Evolutionary conservation across 2,329 filamentous ascomycete species (phyloP).

Genomic region (Fusarium lateritium): DNA sequence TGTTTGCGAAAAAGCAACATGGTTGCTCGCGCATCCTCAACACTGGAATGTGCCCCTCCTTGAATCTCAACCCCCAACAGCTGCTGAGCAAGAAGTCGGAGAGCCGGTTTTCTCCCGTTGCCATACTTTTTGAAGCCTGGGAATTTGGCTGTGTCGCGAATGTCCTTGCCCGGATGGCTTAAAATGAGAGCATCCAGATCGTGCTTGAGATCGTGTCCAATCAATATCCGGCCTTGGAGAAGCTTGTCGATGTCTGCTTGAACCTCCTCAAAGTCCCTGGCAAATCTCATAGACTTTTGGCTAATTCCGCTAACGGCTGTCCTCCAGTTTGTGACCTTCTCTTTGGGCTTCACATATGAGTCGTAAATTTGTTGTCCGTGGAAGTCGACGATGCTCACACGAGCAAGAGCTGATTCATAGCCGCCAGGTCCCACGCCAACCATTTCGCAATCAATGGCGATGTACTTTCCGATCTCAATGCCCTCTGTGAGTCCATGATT

Average conservation of each 20-base stretch:
- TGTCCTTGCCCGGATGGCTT: slow-evolving; percentile 82
- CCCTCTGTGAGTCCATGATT: slow-evolving; percentile 75
- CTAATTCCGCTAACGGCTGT: slow-evolving; percentile 88
- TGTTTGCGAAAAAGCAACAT: slow-evolving; percentile 90
- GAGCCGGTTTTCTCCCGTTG: slow-evolving; percentile 76
- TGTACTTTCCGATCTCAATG: slow-evolving; percentile 86
- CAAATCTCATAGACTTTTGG: slow-evolving; percentile 78
- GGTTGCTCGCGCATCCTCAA: slow-evolving; percentile 86
- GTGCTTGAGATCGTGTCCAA: slow-evolving; percentile 88
- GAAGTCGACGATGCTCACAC: slow-evolving; percentile 93
- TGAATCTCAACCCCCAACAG: slow-evolving; percentile 75
- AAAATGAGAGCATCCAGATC: slow-evolving; percentile 83
- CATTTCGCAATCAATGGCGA: slow-evolving; percentile 98
- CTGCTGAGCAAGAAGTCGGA: slow-evolving; percentile 71
- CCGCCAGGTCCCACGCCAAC: slow-evolving; percentile 84
- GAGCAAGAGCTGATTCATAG: slow-evolving; percentile 82
- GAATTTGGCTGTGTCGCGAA: slow-evolving; percentile 88
- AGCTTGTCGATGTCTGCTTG: slow-evolving; percentile 79
- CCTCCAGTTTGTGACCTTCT: slow-evolving; percentile 89
- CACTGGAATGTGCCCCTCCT: slow-evolving; percentile 74
- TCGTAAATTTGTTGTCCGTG: slow-evolving; percentile 95
- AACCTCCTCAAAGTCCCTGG: slow-evolving; percentile 81
- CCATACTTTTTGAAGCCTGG: slow-evolving; percentile 79
- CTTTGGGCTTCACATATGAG: slow-evolving; percentile 85
- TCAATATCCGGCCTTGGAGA: slow-evolving; percentile 78